Conservation (phyloP, 2,329 filamentous ascomycete genomes). For the Aspergillus pseudoterreus region DNA sequence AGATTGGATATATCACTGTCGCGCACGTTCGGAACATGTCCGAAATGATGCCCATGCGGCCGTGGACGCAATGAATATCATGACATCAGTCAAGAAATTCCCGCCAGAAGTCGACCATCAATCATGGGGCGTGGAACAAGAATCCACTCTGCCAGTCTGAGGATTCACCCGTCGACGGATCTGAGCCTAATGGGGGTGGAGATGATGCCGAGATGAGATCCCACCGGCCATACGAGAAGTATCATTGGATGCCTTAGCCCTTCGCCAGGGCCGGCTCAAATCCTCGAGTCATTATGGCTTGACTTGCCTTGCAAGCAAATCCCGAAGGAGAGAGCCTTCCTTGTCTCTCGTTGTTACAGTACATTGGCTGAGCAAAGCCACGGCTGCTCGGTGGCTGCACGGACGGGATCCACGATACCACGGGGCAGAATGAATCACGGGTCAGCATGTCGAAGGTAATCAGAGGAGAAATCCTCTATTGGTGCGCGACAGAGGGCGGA, state of each 20-base stretch:
- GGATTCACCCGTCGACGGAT: conserved; percentile 1
- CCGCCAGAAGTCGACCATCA: not conserved
- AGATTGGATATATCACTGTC: conserved; percentile 1
- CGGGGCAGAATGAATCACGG: not conserved
- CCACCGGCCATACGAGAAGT: not conserved
- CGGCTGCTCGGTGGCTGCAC: conserved; percentile 14
- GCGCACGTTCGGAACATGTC: conserved; percentile 1
- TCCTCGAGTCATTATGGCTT: not conserved
- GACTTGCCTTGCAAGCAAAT: no score
- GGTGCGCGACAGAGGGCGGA: no score
- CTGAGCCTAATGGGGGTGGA: conserved; percentile 2
- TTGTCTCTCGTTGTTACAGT: conserved; percentile 5
- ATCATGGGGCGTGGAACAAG: not conserved
- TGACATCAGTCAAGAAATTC: conserved; percentile 12
- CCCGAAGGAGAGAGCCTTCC: not conserved
- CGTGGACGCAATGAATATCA: not conserved
- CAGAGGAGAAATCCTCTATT: no score
- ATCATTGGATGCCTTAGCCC: not conserved
- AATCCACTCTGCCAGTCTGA: not conserved
- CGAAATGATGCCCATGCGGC: not conserved
- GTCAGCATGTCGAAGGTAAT: no score
- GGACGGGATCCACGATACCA: conserved; percentile 17
- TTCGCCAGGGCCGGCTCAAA: not conserved
- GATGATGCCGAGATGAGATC: conserved; percentile 1
- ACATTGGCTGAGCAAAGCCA: conserved; percentile 4